Base-by-base conservation (phyloP, 805 yeast species). In the Grigorovia transvaalensis region DNA sequence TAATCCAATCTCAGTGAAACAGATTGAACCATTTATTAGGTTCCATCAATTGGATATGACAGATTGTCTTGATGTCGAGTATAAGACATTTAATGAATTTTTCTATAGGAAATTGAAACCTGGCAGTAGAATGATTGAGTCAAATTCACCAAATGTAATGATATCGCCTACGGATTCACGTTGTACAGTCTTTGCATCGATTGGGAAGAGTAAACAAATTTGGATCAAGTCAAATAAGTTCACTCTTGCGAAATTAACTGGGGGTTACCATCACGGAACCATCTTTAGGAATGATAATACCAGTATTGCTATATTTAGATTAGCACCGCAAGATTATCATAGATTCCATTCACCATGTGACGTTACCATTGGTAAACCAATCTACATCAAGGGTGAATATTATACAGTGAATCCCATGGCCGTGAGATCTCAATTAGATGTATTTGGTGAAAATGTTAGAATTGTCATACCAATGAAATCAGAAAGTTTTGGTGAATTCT, bases 351-450 rank as follows among this genome's bases (percentile, higher is more conserved):
- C 80, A 15, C 96, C 97, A 0, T 90, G 93, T 2, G 78, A 76
- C 53, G 98, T 97, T 1, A 63, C 64, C 0, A 68, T 93, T 38
- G 85, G 85, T 1, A 74, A 79, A 52, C 82, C 91, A 15, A 73
- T 73, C 47, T 76, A 73, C 57, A 85, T 91, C 35, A 85, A 82
- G 40, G 99, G 98, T 0, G 93, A 89, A 60, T 91, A 91, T 65
- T 91, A 88, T 65, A 91, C 98, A 0, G 99, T 91, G 18, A 91
- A 91, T 62, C 98, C 98, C 1, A 91, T 91, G 98, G 98, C 98
- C 0, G 79, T 93, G 38, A 70, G 98, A 52, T 85, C 95, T 1
- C 79, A 80, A 11, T 69, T 91, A 51, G 98, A 91, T 66, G 97
- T 91, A 0, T 93, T 80, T 69, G 96, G 97, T 9, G 97, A 90